Evolutionary conservation across 2,329 filamentous ascomycete genomes (phyloP).

Genomic region (Ophiostoma piceae): DNA sequence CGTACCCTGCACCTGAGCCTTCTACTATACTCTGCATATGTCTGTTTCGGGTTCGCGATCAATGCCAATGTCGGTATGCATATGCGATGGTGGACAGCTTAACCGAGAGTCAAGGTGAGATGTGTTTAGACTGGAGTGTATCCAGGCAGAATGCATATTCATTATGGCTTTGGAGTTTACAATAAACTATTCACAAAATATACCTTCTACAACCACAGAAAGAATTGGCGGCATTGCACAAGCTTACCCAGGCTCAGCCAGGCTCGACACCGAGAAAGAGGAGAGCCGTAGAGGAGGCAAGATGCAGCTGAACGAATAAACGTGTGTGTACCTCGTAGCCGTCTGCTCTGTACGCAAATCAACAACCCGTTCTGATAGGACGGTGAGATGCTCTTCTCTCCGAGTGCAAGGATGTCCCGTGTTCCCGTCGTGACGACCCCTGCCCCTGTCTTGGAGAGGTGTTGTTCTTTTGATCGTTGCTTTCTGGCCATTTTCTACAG

Average conservation of each 20-base stretch:
- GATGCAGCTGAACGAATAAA: not conserved
- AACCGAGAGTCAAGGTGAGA: conserved; percentile 13
- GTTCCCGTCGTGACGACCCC: not conserved
- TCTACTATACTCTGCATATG: not conserved
- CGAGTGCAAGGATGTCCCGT: conserved; percentile 4
- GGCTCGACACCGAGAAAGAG: not conserved
- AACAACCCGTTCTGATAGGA: not conserved
- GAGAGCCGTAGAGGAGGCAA: not conserved
- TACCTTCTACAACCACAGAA: no score
- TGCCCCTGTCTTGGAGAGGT: not conserved
- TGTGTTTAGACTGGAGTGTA: no score
- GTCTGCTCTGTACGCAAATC: no score
- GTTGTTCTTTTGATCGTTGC: not conserved
- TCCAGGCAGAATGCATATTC: not conserved
- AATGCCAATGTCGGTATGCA: not conserved
- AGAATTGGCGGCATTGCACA: conserved; percentile 8
- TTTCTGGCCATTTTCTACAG: not conserved
- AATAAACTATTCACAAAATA: no score
- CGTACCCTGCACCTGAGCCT: not conserved
- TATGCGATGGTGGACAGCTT: conserved; percentile 11
- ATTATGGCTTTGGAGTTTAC: no score
- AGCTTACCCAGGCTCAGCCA: not conserved
- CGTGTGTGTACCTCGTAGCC: not conserved
- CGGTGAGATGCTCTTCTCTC: not conserved
- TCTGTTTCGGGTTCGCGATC: conserved; percentile 1